Percentiles rank a stretch among this genome's conserved stretches.
Conservation (phyloP, 768 basidiomycete genomes). For the Tubosaeta sp. region DNA sequence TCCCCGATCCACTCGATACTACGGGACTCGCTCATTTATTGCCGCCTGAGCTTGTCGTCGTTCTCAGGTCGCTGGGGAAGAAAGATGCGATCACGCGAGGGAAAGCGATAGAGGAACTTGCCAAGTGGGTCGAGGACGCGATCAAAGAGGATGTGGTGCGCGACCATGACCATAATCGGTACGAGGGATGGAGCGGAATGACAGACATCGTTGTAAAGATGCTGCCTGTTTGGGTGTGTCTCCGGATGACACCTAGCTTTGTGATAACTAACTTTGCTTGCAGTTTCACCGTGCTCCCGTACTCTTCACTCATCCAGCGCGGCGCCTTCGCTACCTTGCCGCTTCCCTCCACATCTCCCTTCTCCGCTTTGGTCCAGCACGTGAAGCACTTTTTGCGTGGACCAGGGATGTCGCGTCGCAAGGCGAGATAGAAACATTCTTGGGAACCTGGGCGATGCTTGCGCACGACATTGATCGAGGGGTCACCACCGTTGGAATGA, state of each 20-base stretch:
- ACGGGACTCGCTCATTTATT: slow-evolving; percentile 70
- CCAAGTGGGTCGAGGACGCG: slow-evolving; percentile 59
- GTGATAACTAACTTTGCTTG: slow-evolving; percentile 4
- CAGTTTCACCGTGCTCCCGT: slow-evolving; percentile 86
- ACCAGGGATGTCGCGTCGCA: slow-evolving; percentile 44
- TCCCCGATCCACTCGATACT: slow-evolving; percentile 84
- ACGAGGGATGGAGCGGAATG: slow-evolving; percentile 17
- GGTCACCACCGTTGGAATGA: slow-evolving; percentile 47
- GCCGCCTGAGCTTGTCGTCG: slow-evolving; percentile 78
- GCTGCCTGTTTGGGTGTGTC: slow-evolving; percentile 87
- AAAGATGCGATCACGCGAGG: slow-evolving; percentile 84
- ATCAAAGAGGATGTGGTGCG: slow-evolving; percentile 41
- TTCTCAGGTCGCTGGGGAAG: slow-evolving; percentile 79
- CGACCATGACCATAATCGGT: slow-evolving; percentile 8
- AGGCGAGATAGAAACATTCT: slow-evolving; percentile 50
- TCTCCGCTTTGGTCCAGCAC: slow-evolving; percentile 48
- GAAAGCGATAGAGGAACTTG: slow-evolving; percentile 81
- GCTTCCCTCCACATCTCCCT: slow-evolving; percentile 62
- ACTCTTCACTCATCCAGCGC: slow-evolving; percentile 74
- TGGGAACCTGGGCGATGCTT: slow-evolving; percentile 72
- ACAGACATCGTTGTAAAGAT: slow-evolving; percentile 44
- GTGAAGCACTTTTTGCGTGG: slow-evolving; percentile 47
- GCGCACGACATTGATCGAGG: slow-evolving; percentile 68
- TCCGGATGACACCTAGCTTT: background rate
- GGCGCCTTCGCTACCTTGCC: slow-evolving; percentile 63